Evolutionary conservation across 2,329 filamentous ascomycete genomes (phyloP).

Genomic region (Pseudocercospora eumusae): DNA sequence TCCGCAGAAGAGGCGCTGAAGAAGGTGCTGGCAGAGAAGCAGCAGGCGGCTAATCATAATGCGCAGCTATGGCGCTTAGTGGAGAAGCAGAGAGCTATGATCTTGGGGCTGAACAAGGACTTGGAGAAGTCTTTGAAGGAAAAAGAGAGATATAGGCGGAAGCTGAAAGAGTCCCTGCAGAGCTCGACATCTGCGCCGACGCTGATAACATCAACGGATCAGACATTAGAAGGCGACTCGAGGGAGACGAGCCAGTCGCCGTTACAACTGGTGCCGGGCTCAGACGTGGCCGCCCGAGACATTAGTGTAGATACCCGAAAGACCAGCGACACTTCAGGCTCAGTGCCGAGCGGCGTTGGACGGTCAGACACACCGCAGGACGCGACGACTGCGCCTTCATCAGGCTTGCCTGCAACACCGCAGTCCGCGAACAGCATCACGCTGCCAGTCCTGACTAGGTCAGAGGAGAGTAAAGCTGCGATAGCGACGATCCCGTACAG

Average conservation of each 20-base stretch:
- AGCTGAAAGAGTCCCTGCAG: constrained; percentile 72
- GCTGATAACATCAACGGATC: constrained; percentile 27
- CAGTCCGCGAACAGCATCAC: constrained; percentile 28
- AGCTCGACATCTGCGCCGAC: constrained; percentile 43
- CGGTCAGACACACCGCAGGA: constrained; percentile 40
- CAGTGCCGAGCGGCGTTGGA: constrained; percentile 21
- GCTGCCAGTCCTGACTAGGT: constrained; percentile 24
- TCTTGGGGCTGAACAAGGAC: constrained; percentile 91
- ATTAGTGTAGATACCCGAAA: constrained; percentile 35
- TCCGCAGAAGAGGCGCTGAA: constrained; percentile 87
- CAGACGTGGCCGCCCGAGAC: constrained; percentile 26
- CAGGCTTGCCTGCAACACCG: constrained; percentile 29
- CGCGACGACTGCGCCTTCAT: constrained; percentile 21
- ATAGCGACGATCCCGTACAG: constrained; percentile 18
- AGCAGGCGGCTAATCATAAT: constrained; percentile 85
- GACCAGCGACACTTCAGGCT: constrained; percentile 34
- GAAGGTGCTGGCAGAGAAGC: constrained; percentile 87
- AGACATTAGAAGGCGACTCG: constrained; percentile 22
- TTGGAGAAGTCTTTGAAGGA: constrained; percentile 88
- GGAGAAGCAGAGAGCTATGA: constrained; percentile 93
- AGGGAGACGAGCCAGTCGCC: constrained; percentile 37
- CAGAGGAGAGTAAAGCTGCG: constrained; percentile 18
- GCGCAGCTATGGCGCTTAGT: constrained; percentile 91
- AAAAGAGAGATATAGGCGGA: constrained; percentile 90
- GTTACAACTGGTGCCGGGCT: constrained; percentile 20